These are phyloP conservation scores for Mycena citricolor DNA, from an alignment of 1,284 basidiomycete species.

Conservation along the genomic window DNA sequence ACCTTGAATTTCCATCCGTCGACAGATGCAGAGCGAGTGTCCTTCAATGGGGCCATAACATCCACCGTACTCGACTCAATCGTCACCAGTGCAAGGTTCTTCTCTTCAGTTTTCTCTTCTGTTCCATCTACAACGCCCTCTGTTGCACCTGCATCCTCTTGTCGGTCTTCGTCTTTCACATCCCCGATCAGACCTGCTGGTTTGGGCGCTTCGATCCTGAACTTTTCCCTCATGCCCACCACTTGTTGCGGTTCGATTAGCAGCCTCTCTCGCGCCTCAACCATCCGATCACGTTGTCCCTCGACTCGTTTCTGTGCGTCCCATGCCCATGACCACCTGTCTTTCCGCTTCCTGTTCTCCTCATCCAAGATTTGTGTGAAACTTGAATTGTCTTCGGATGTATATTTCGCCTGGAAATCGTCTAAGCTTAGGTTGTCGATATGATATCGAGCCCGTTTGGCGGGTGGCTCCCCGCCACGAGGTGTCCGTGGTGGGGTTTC, in stretches of 20 bases:
- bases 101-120: slow-evolving; percentile 31
- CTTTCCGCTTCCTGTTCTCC: slow-evolving; percentile 79
- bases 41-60: slow-evolving; percentile 76
- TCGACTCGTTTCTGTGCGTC: slow-evolving; percentile 83
- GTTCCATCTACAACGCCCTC: slow-evolving; percentile 32
- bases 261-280: slow-evolving; percentile 65
- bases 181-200: slow-evolving; percentile 56
- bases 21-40: slow-evolving; percentile 66
- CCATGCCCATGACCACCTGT: slow-evolving; percentile 88
- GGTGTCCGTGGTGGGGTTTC: slow-evolving; percentile 65
- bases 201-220: slow-evolving; percentile 59
- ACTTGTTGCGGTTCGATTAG: slow-evolving; percentile 64
- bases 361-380: slow-evolving; percentile 88
- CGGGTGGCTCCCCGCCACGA: slow-evolving; percentile 38
- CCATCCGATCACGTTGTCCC: slow-evolving; percentile 56
- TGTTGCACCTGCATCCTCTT: slow-evolving; percentile 33
- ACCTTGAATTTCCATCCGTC: slow-evolving; percentile 91
- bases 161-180: slow-evolving; percentile 35
- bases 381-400: slow-evolving; percentile 93
- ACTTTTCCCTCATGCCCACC: slow-evolving; percentile 64
- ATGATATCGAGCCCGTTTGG: slow-evolving; percentile 61
- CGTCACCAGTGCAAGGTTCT: slow-evolving; percentile 31
- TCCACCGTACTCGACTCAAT: slow-evolving; percentile 42
- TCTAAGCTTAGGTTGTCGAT: slow-evolving; percentile 65
- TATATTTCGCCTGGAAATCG: slow-evolving; percentile 85